These are phyloP conservation scores for Trametes gibbosa DNA, from an alignment of 768 basidiomycete species.

Conservation along the genomic window DNA sequence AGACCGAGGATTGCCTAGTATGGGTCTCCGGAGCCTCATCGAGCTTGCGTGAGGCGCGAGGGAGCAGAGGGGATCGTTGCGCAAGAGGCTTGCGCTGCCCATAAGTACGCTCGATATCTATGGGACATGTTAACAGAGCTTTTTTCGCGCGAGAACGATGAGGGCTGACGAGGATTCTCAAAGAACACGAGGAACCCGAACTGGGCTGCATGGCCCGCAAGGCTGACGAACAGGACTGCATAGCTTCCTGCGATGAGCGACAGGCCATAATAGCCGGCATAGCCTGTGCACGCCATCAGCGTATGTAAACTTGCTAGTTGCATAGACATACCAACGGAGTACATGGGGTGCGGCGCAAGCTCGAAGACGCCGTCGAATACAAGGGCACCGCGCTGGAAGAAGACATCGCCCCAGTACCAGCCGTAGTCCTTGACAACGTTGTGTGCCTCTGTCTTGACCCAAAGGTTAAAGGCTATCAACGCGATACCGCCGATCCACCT, in stretches of 20 bases:
- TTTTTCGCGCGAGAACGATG: not conserved
- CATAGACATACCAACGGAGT: slow-evolving; percentile 65
- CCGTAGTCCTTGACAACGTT: slow-evolving; percentile 97
- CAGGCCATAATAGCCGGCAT: slow-evolving; percentile 96
- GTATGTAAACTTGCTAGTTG: not conserved
- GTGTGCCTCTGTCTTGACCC: slow-evolving; percentile 98
- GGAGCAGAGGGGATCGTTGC: slow-evolving; percentile 65
- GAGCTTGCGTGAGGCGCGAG: slow-evolving; percentile 18
- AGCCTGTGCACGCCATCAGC: slow-evolving; percentile 47
- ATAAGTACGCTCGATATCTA: slow-evolving; percentile 60
- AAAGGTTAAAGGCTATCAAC: slow-evolving; percentile 92
- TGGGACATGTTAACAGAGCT: not conserved
- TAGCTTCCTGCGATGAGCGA: slow-evolving; percentile 90
- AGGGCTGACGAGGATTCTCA: slow-evolving; percentile 87
- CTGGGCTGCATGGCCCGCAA: slow-evolving; percentile 94
- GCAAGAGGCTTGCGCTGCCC: slow-evolving; percentile 91
- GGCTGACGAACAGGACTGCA: slow-evolving; percentile 85
- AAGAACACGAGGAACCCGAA: slow-evolving; percentile 95
- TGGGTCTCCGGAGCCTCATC: slow-evolving; percentile 16
- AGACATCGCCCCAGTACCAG: slow-evolving; percentile 96
- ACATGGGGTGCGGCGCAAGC: slow-evolving; percentile 92
- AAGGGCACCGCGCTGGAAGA: slow-evolving; percentile 89
- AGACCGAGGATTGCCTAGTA: slow-evolving; percentile 26
- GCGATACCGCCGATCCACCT: slow-evolving; percentile 88
- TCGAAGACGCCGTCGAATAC: slow-evolving; percentile 99